Base-by-base conservation (phyloP, 805 yeast species). In the Monosporozyma aerobia region DNA sequence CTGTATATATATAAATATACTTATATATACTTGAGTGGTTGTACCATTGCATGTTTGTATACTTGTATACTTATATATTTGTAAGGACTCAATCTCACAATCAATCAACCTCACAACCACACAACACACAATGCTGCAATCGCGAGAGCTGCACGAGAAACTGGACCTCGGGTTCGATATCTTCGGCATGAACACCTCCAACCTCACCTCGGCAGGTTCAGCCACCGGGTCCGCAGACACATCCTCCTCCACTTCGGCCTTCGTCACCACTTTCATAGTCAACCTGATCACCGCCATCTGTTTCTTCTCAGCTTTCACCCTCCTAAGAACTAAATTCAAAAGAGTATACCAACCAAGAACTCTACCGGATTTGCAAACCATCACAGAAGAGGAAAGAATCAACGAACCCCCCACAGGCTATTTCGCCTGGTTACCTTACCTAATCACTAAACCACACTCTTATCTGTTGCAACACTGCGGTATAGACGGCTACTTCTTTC, bases 301-400 rank as follows among this genome's bases (percentile, higher is more conserved):
- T n/a, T 86, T 88, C 60, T 71, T 83, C 3, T 54, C 69, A 0
- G 69, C 77, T 10, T 94, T 92, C 68, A 59, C 89, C 10, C 27
- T 79, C 1, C 63, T 94, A 51, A 74, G 97, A 58, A 76, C 83
- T 47, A 77, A 72, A 58, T 77, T 83, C 67, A 79, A 76, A 61
- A 74, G 90, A 50, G 84, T 89, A 35, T 92, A 94, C 67, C 84
- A 89, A 57, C 96, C 97, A 22, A 83, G 92, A 61, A 73, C 87
- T 0, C 70, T 81, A 30, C 54, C 54, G 72, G 69, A 67, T 27
- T 55, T 73, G 9, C 52, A 59, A 27, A 64, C 71, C 0, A 51
- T 64, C 3, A 60, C 60, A 5, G 79, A 73, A 39, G 77, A 76
- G 10, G 76, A 79, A 57, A 70, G 78, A 51, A 90, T 95, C 0